These are phyloP conservation scores for Hydnomerulius pinastri DNA, from an alignment of 768 basidiomycete genomes.

Conservation along the genomic window DNA sequence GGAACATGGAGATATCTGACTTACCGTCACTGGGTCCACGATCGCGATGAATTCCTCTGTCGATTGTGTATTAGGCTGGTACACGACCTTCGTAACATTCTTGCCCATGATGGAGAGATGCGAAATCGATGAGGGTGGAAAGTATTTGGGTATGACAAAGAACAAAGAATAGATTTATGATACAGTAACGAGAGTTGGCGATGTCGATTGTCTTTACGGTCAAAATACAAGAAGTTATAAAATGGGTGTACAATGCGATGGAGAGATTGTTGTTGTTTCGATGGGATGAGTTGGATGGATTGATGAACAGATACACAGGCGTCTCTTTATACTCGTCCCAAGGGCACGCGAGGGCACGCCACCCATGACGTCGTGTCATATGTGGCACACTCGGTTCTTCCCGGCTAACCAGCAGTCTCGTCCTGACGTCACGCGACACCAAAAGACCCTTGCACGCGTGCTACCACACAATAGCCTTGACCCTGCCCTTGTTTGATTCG, in stretches of 20 bases:
- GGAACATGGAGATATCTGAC: conserved; percentile 17
- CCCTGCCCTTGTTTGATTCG: no score
- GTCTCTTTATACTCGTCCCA: conserved; percentile 27
- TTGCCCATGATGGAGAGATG: conserved; percentile 40
- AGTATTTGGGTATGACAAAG: conserved; percentile 9
- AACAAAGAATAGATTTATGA: conserved; percentile 10
- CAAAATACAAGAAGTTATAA: not conserved
- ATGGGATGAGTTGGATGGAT: not conserved
- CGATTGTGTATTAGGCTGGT: conserved; percentile 73
- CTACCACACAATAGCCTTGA: no score
- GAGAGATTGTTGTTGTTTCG: not conserved
- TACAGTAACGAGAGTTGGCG: conserved; percentile 11
- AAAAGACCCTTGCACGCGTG: no score
- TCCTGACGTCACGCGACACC: conserved; percentile 37
- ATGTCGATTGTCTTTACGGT: not conserved
- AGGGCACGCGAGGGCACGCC: conserved; percentile 19
- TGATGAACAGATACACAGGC: not conserved
- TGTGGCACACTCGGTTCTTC: conserved; percentile 7
- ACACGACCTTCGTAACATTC: conserved; percentile 67
- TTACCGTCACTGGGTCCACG: conserved; percentile 65
- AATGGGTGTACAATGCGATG: conserved; percentile 5
- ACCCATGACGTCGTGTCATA: conserved; percentile 23
- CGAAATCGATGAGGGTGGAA: conserved; percentile 3
- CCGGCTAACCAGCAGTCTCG: no score
- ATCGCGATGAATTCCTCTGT: conserved; percentile 74